phyloP scores from a whole-genome alignment of 2,329 filamentous ascomycete genomes.

The Gaeumannomyces sp. region DNA sequence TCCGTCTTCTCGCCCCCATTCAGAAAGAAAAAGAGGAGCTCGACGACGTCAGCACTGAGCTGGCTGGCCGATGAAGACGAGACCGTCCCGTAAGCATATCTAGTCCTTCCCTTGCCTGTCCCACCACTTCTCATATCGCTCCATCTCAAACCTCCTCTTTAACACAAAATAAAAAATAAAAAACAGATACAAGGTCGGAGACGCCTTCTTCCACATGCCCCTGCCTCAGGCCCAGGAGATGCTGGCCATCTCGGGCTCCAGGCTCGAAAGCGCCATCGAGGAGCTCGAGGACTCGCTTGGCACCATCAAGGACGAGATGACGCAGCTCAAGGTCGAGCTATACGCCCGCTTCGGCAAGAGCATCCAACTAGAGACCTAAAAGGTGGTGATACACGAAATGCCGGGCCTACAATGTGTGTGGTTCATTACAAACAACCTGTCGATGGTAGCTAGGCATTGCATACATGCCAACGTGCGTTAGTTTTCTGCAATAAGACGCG shows the following conservation, averaged over 20 bases:
- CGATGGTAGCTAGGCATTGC: too few species aligned
- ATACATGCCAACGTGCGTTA: too few species aligned
- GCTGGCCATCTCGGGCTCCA: constrained; percentile 63
- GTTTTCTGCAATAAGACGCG: too few species aligned
- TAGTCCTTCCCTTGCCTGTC: too few species aligned
- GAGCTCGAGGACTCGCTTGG: constrained; percentile 71
- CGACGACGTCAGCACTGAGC: constrained; percentile 82
- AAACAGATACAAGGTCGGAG: constrained; percentile 86
- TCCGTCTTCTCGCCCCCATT: too few species aligned
- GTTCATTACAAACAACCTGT: too few species aligned
- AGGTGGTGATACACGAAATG: not conserved
- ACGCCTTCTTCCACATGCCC: constrained; percentile 85
- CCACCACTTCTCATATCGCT: too few species aligned
- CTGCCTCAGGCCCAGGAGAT: constrained; percentile 82
- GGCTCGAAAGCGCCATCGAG: constrained; percentile 70
- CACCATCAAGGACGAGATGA: constrained; percentile 78
- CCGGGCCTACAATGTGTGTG: too few species aligned
- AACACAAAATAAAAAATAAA: constrained; percentile 52
- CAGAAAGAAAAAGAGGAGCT: constrained; percentile 99
- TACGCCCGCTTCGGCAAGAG: constrained; percentile 94
- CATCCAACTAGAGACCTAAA: constrained; percentile 87
- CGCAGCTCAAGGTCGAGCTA: constrained; percentile 79
- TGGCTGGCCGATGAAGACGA: constrained; percentile 92
- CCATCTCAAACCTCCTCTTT: not conserved
- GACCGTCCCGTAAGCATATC: constrained; percentile 66